Conservation (phyloP, 148 eudicot genomes). For the Hydrangea macrophylla region DNA sequence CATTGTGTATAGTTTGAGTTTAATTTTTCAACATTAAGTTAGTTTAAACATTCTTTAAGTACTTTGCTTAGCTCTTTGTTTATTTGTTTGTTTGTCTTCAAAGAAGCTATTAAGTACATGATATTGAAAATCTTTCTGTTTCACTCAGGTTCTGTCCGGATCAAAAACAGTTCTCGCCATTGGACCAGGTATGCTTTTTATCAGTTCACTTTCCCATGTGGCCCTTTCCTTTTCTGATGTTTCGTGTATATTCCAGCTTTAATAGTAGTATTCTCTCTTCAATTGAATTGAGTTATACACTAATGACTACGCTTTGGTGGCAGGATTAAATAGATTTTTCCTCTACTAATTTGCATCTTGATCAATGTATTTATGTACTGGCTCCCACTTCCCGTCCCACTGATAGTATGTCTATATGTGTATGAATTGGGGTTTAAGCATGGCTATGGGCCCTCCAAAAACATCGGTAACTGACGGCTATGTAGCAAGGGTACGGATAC, state of each 20-base stretch:
- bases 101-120: background rate
- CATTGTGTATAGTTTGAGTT: background rate
- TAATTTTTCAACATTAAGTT: background rate
- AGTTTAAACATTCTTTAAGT: background rate
- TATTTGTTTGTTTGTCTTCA: background rate
- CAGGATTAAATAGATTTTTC: background rate
- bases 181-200: conserved; percentile 75
- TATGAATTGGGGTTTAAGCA: too few relatives aligned
- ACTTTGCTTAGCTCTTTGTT: background rate
- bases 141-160: conserved; percentile 69
- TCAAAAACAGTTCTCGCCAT: conserved; percentile 92
- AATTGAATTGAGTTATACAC: background rate
- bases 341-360: background rate
- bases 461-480: too few relatives aligned
- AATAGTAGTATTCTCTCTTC: background rate
- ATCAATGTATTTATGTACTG: too few relatives aligned
- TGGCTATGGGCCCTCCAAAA: too few relatives aligned
- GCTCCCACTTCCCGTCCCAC: too few relatives aligned
- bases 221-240: background rate
- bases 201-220: background rate
- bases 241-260: background rate
- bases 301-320: background rate
- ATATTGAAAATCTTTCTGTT: background rate
- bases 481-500: too few relatives aligned
- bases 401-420: too few relatives aligned